Evolutionary conservation across 352 stramenopile genomes (phyloP), one percentile per base, ranked within the genome.

Genomic region (Globisporangium ultimum): DNA sequence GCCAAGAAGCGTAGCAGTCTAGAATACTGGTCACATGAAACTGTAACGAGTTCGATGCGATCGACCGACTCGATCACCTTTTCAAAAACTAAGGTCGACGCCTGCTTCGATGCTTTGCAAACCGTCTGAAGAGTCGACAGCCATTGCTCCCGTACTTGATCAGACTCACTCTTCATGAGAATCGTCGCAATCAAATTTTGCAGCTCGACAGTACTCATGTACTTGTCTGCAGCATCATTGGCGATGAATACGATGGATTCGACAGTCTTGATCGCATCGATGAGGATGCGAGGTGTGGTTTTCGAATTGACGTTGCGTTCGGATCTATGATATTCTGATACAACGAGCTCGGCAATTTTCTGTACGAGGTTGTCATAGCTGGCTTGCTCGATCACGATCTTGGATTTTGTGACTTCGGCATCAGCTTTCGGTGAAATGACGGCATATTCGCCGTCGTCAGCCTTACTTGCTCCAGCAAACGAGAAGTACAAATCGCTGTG

Each of bases 141-240:
- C 87, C 84, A 96, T 56, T 94, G 83, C n/a, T 88, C 81, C 8
- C 87, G 87, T 21, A 94, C 82, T 71, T 87, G 80, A 32, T 93
- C 80, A 24, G 80, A 88, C 13, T 78, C 64, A 45, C 75, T 87
- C 43, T 80, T 77, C 40, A 81, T 73, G 13, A 92, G 74, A 53
- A 92, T 78, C 42, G 74, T 67, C 11, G 74, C 71, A 55, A 90
- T 74, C 24, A 88, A 70, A 28, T 59, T 48, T 17, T 64, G 78
- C 48, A 74, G 64, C 53, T 72, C 61, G 41, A 68, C 32, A 32
- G 63, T 82, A 49, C 70, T 78, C 38, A 93, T 71, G 58, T 88
- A 93, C 53, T 82, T 86, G 49, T 78, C 69, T 10, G 80, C 81
- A 43, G 82, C 78, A 61, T 78, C 68, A n/a, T 71, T 71, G 13